These are phyloP conservation scores for Seminavis robusta DNA, from an alignment of 108 stramenopile species.

Conservation along the genomic window DNA sequence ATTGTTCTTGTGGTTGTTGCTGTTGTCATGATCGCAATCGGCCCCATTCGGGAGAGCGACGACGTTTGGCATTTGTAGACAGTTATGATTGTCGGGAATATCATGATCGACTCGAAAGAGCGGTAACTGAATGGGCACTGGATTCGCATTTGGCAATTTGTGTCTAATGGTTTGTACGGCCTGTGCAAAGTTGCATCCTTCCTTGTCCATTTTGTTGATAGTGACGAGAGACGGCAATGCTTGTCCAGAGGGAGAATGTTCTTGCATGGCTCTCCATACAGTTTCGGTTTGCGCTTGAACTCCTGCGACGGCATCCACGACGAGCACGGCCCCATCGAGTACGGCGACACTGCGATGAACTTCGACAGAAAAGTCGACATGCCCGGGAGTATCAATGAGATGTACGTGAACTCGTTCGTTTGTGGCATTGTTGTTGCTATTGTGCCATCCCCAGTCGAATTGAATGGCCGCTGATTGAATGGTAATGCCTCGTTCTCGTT, in stretches of 20 bases:
- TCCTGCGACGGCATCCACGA: constrained; percentile 97
- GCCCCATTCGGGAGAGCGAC: constrained; percentile 25
- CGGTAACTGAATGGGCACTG: constrained; percentile 71
- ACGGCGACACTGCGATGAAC: constrained; percentile 96
- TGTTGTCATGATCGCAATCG: constrained; percentile 11
- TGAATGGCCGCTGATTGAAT: constrained; percentile 96
- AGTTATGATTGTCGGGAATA: background rate
- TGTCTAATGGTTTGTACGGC: constrained; percentile 72
- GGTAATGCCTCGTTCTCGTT: constrained; percentile 98
- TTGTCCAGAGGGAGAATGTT: constrained; percentile 68
- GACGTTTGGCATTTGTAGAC: constrained; percentile 10
- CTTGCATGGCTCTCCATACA: constrained; percentile 90
- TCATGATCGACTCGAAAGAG: constrained; percentile 40
- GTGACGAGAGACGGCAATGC: constrained; percentile 89
- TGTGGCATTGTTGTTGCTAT: constrained; percentile 35
- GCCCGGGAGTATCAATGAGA: constrained; percentile 98
- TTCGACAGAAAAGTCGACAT: constrained; percentile 98
- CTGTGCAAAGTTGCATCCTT: constrained; percentile 85
- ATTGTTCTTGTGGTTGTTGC: too few species aligned
- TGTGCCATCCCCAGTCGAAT: constrained; percentile 90
- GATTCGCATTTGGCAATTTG: constrained; percentile 76
- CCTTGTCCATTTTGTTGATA: constrained; percentile 98
- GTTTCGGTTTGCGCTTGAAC: constrained; percentile 98
- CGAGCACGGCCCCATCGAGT: constrained; percentile 95
- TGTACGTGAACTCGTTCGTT: constrained; percentile 36